Percentiles rank a stretch among this genome's conserved stretches.
phyloP scores from a whole-genome alignment of 805 yeast species.

The Cyberlindnera subsufficiens region DNA sequence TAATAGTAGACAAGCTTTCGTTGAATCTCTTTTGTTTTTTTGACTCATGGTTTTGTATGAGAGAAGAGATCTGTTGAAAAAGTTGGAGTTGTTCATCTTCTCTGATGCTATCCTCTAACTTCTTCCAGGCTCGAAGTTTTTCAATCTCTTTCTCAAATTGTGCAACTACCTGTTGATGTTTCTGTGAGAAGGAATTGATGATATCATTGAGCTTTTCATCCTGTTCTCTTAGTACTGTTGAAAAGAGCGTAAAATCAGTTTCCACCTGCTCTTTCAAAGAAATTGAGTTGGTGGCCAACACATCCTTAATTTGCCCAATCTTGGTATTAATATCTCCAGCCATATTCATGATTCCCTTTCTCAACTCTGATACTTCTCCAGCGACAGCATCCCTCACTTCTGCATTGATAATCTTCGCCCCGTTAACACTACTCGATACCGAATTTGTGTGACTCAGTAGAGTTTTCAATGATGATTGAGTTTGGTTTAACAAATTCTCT shows the following conservation, averaged over 20 bases:
- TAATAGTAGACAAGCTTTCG: constrained; percentile 1
- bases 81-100: constrained; percentile 1
- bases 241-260: not conserved
- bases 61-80: constrained; percentile 4
- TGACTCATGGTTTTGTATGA: constrained; percentile 10
- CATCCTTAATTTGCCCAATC: not conserved
- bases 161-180: not conserved
- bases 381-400: constrained; percentile 13
- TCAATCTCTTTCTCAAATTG: constrained; percentile 3
- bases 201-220: not conserved
- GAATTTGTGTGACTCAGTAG: not conserved
- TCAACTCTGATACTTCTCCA: not conserved
- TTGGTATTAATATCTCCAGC: not conserved
- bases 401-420: constrained; percentile 11
- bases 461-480: constrained; percentile 5
- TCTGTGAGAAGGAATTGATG: not conserved
- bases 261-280: not conserved
- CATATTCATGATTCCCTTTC: not conserved
- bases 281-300: not conserved
- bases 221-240: not conserved
- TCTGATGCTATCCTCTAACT: not conserved
- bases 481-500: not conserved
- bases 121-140: not conserved
- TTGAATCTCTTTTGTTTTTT: constrained; percentile 5
- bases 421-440: constrained; percentile 8